Base-by-base conservation (phyloP, 345 rosid species). In the Litchi chinensis region DNA sequence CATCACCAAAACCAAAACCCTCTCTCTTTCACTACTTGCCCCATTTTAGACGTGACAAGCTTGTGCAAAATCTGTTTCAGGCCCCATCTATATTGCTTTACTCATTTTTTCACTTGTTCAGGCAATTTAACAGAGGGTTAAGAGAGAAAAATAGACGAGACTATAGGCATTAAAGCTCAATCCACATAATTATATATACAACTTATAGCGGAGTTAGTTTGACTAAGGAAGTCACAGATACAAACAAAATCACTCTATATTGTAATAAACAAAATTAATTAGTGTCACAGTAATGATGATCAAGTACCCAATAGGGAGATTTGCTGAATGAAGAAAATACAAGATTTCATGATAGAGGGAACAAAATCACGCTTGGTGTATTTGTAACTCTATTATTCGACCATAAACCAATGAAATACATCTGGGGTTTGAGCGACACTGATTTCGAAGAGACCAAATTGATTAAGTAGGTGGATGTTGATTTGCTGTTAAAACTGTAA, bases 1-100 rank as follows among this genome's bases (percentile, higher is more conserved):
- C 9, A 22, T 64, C 68, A 70, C 71, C 60, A 56, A 75, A 73
- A 76, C 85, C 76, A 6, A 57, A 57, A 57, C 26, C 22, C n/a
- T 19, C 9, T 76, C 59, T 52, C 76, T 26, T 70, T 48, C 13
- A 48, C 74, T 67, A 64, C 54, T 84, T 83, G 79, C 82, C 81
- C 68, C 28, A 67, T 73, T 79, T 24, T 74, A 70, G 76, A 70
- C 80, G 76, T 80, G 81, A 73, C 87, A 85, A 64, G 75, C 71
- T 46, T 56, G 60, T 74, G 77, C 57, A 48, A 68, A 67, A 54
- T 28, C 80, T 72, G 65, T 68, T 76, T 66, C 22, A 80, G 84
- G 85, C 52, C 88, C 89, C 89, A 32, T 32, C 37, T 32, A 3
- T 32, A 32, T 32, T 32, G 37, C 37, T 32, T 32, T 32, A 32